Evolutionary conservation across 2,329 filamentous ascomycete genomes (phyloP).

Genomic region (Chalaropsis ovoidea): DNA sequence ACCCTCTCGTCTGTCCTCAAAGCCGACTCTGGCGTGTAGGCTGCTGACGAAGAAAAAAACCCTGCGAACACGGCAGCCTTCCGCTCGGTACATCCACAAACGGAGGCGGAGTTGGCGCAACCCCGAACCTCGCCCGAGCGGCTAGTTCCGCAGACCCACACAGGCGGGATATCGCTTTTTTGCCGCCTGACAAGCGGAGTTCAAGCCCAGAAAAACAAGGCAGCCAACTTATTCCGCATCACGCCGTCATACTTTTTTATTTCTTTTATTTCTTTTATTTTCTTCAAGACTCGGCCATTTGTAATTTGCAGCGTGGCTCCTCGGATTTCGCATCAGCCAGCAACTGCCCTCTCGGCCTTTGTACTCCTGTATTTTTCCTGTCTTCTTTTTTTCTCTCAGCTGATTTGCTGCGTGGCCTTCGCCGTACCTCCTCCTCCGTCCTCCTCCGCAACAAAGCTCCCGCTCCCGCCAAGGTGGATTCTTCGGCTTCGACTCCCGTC

Average conservation of each 20-base stretch:
- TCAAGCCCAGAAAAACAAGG: background rate
- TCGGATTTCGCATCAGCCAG: background rate
- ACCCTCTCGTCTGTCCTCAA: too few relatives aligned
- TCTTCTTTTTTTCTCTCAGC: background rate
- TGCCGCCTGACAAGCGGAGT: background rate
- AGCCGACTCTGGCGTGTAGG: too few relatives aligned
- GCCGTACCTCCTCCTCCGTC: background rate
- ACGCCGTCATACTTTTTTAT: background rate
- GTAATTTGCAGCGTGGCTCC: background rate
- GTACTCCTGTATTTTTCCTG: background rate
- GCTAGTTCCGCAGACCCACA: background rate
- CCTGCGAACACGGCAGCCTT: too few relatives aligned
- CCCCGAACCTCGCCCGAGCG: background rate
- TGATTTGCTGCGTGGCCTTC: too few relatives aligned
- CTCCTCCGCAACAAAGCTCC: background rate
- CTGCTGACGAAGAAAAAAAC: too few relatives aligned
- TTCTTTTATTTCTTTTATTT: background rate
- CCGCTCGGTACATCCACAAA: too few relatives aligned
- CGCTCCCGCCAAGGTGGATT: too few relatives aligned
- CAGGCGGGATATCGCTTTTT: background rate
- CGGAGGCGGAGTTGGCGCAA: background rate
- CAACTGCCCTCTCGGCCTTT: too few relatives aligned
- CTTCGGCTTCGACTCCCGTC: background rate
- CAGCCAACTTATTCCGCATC: background rate
- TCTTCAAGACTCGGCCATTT: background rate